A percentile compares a stretch with the other conserved stretches of the same genome.
Evolutionary conservation across 306 rosid genomes (phyloP).

Genomic region (Purshia tridentata): DNA sequence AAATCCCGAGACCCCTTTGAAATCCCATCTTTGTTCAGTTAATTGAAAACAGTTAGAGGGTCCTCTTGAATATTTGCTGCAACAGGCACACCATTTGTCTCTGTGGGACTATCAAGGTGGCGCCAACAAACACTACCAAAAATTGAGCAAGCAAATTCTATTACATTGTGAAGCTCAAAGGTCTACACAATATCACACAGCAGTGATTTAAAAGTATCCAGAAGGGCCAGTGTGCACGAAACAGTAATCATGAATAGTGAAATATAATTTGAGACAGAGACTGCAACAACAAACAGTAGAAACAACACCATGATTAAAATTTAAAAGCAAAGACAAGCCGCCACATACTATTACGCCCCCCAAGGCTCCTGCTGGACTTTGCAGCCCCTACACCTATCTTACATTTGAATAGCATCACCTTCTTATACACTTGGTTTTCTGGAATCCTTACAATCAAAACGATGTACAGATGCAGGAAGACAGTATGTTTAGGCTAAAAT

Average conservation of each 20-base stretch:
- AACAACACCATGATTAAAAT: conserved; percentile 9
- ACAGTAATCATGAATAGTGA: background rate
- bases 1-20: no score
- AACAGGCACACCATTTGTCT: no score
- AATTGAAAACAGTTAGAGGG: no score
- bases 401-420: conserved; percentile 32
- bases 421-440: conserved; percentile 29
- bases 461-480: conserved; percentile 40
- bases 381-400: conserved; percentile 28
- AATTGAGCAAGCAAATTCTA: background rate
- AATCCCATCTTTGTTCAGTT: no score
- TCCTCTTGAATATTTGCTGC: no score
- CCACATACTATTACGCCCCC: conserved; percentile 27
- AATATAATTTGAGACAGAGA: background rate
- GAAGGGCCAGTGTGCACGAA: background rate
- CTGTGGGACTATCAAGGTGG: no score
- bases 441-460: conserved; percentile 36
- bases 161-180: background rate
- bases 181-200: background rate
- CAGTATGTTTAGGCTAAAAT: conserved; percentile 34
- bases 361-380: conserved; percentile 22
- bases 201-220: background rate
- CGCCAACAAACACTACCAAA: no score
- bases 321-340: conserved; percentile 20
- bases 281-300: background rate